Conservation (phyloP, 371 early-diverging fungal species). For the Rhizomucor miehei region DNA sequence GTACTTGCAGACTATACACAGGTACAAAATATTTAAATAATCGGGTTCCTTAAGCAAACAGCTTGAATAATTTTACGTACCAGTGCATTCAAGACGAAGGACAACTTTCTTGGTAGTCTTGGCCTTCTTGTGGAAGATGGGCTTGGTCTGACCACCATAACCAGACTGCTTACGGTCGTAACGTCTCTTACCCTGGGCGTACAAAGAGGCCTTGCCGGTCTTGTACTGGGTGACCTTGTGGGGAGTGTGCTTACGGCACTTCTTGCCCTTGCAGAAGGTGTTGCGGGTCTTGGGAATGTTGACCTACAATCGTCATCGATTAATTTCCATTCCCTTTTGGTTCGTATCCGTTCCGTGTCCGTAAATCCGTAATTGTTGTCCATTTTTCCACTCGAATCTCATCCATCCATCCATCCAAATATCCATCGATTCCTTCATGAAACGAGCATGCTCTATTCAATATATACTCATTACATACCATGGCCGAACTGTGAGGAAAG, state of each 20-base stretch:
- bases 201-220: conserved; percentile 97
- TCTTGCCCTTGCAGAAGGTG: conserved; percentile 96
- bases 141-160: conserved; percentile 99
- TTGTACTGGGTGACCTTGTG: conserved; percentile 99
- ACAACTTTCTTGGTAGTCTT: conserved; percentile 99
- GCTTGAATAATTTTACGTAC: conserved; percentile 2
- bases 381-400: too few species aligned
- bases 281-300: conserved; percentile 98
- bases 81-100: conserved; percentile 97
- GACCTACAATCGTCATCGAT: conserved; percentile 57
- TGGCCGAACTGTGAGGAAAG: too few species aligned
- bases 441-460: too few species aligned
- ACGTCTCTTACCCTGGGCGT: conserved; percentile 89
- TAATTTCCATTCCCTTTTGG: too few species aligned
- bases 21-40: too few species aligned
- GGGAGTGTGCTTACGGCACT: conserved; percentile 97
- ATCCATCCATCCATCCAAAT: too few species aligned
- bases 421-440: too few species aligned
- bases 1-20: conserved; percentile 81
- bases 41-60: too few species aligned
- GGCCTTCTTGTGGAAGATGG: conserved; percentile 93
- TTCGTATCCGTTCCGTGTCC: too few species aligned
- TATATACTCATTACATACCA: too few species aligned
- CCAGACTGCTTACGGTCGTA: conserved; percentile 82
- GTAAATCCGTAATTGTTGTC: too few species aligned